phyloP scores from a whole-genome alignment of 371 early-diverging fungal species.

The Rhizopus microsporus region DNA sequence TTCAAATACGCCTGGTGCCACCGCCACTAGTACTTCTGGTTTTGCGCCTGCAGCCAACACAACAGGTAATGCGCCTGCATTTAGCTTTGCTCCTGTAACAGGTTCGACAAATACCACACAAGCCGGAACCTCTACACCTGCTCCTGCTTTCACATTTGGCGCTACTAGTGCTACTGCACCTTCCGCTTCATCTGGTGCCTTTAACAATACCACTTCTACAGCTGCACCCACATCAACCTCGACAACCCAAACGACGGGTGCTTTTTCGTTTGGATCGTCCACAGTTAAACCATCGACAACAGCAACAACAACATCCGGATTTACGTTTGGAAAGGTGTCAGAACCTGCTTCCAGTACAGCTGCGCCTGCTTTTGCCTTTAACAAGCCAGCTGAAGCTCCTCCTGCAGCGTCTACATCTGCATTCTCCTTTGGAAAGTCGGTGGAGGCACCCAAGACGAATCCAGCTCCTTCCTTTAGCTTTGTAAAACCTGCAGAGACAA shows the following conservation, averaged over 20 bases:
- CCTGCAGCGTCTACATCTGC: constrained; percentile 3
- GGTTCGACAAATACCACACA: not conserved
- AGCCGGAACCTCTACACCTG: not conserved
- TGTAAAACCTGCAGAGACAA: constrained; percentile 6
- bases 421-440: constrained; percentile 12
- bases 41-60: constrained; percentile 5
- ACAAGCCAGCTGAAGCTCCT: constrained; percentile 6
- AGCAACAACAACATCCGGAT: constrained; percentile 5
- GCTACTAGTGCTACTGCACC: not conserved
- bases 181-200: constrained; percentile 1
- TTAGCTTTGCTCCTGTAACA: constrained; percentile 14
- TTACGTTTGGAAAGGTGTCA: constrained; percentile 7
- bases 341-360: not conserved
- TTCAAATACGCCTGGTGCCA: not conserved
- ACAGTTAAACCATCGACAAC: constrained; percentile 8
- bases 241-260: constrained; percentile 5
- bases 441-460: constrained; percentile 2
- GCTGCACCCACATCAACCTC: constrained; percentile 6
- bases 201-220: constrained; percentile 4
- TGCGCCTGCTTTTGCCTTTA: constrained; percentile 18
- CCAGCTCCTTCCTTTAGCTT: constrained; percentile 18
- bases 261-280: constrained; percentile 20
- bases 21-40: not conserved
- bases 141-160: constrained; percentile 7
- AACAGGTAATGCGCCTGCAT: not conserved